Base-by-base conservation (phyloP, 768 basidiomycete species). In the Auriscalpium orientale region DNA sequence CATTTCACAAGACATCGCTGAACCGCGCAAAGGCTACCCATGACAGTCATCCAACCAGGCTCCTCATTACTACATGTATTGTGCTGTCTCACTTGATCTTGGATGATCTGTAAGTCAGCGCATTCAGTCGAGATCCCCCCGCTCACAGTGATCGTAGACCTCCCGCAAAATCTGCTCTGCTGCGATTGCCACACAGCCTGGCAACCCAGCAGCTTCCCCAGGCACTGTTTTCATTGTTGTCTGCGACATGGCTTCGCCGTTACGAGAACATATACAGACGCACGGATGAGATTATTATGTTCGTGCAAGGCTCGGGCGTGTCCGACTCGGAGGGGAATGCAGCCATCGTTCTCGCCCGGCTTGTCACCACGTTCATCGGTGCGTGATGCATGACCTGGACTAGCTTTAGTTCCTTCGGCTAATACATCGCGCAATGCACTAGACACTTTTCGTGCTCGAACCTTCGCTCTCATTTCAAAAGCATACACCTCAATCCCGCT, bases 401-500 rank as follows among this genome's bases (percentile, higher is more conserved):
- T 28, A 28, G 28, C 28, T 28, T 28, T 5, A 5, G 4, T 7
- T 7, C 28, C 28, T 7, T 28, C 4, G 28, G 28, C 28, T 28
- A 7, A 28, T 28, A 4, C 28, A 28, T 28, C 28, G 28, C 28
- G 28, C 11, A 18, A 46, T 48, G 34, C 49, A 16, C 43, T 56
- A 89, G 87, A 79, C 3, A 65, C 73, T 9, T 89, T 88, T 69
- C 81, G 84, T 46, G 64, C 64, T 54, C 75, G 81, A 57, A 83
- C 82, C 0, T 76, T 85, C 58, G 62, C 63, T 1, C 72, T 89
- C 9, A 62, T 89, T 20, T 77, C 81, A 9, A 79, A 75, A 62
- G 84, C 84, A n/a, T 89, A 87, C 67, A 76, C 79, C 3, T 81
- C 83, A 1, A 69, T 90, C 21, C 77, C 81, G 12, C 57, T 83